Conservation (phyloP, 2,329 filamentous ascomycete species). For the Aspergillus felis region DNA sequence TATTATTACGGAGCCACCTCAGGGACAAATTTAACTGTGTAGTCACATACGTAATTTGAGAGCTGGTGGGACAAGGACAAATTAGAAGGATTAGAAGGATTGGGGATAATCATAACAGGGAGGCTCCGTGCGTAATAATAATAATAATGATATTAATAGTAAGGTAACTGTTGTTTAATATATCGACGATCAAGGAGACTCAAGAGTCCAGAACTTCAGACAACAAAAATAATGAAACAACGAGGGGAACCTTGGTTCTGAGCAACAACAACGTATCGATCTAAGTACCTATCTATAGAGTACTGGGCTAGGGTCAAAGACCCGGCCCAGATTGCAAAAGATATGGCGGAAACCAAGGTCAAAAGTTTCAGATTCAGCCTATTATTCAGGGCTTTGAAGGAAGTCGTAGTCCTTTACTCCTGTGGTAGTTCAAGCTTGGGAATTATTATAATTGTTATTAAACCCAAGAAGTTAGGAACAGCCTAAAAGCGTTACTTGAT, state of each 20-base stretch:
- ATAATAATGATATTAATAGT: background rate
- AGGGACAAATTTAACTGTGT: background rate
- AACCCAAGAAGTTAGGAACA: too few species aligned
- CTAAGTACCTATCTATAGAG: too few species aligned
- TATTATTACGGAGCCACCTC: background rate
- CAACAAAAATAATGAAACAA: background rate
- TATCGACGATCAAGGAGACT: background rate
- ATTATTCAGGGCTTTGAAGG: background rate
- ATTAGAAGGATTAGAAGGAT: background rate
- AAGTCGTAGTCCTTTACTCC: too few species aligned
- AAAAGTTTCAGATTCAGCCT: background rate
- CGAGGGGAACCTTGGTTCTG: background rate
- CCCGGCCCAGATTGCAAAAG: background rate
- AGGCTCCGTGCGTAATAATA: background rate
- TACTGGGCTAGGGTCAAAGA: background rate
- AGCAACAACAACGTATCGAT: background rate
- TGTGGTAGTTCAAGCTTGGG: too few species aligned
- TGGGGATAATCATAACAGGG: background rate
- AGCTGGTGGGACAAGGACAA: background rate
- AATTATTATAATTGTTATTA: too few species aligned
- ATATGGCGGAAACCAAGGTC: background rate
- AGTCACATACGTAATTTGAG: background rate
- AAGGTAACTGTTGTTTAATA: background rate
- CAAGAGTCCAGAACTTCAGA: too few species aligned
- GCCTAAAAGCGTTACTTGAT: too few species aligned